These are phyloP conservation scores for Mollisia scopiformis DNA, from an alignment of 2,329 filamentous ascomycete genomes.

Conservation along the genomic window DNA sequence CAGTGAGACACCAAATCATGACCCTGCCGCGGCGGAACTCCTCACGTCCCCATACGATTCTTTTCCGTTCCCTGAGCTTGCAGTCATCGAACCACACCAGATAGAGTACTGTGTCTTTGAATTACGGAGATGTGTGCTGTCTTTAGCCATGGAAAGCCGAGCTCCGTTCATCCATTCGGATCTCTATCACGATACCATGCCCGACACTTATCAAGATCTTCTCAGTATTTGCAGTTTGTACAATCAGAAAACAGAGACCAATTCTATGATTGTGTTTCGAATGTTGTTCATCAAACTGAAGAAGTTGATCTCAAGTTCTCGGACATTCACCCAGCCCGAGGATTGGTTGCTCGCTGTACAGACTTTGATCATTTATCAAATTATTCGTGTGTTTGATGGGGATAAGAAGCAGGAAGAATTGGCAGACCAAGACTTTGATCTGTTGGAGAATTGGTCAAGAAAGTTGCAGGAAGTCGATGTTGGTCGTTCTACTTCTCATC, in stretches of 20 bases:
- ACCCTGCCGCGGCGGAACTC: not conserved
- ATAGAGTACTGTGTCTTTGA: conserved; percentile 16
- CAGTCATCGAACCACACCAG: conserved; percentile 8
- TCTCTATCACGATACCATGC: conserved; percentile 12
- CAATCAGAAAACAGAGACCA: conserved; percentile 14
- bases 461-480: conserved; percentile 15
- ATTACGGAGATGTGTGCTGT: conserved; percentile 15
- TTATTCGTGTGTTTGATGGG: conserved; percentile 37
- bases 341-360: conserved; percentile 27
- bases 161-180: conserved; percentile 27
- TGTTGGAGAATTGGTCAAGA: conserved; percentile 32
- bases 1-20: too few species aligned
- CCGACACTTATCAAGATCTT: conserved; percentile 22
- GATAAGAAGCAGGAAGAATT: conserved; percentile 30
- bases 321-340: conserved; percentile 3
- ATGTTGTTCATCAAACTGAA: conserved; percentile 24
- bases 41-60: conserved; percentile 14
- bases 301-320: conserved; percentile 7
- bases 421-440: conserved; percentile 31
- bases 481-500: not conserved
- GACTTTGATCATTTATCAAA: conserved; percentile 34
- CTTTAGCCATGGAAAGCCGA: conserved; percentile 15
- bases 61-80: conserved; percentile 7
- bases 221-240: conserved; percentile 23
- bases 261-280: conserved; percentile 10